Percentiles rank a stretch among this genome's conserved stretches.
These are phyloP conservation scores for Platanthera zijinensis DNA, from an alignment of 106 monocot species.

Conservation along the genomic window DNA sequence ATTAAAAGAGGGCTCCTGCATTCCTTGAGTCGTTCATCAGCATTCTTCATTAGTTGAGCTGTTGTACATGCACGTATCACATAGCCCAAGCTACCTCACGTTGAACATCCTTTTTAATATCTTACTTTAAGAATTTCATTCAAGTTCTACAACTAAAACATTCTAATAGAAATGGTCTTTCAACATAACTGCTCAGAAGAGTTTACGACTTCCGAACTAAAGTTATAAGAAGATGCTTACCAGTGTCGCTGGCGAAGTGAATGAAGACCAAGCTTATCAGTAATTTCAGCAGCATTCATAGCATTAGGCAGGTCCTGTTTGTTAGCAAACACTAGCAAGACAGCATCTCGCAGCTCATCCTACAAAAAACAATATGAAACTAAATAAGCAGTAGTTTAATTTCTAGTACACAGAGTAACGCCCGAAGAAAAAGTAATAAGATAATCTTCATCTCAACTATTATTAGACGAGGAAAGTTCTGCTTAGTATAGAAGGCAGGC, in stretches of 20 bases:
- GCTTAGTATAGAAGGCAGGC: no score
- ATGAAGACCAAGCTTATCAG: conserved; percentile 22
- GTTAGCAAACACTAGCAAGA: conserved; percentile 20
- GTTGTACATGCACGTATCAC: no score
- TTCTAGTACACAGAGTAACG: not conserved
- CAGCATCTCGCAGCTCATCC: conserved; percentile 24
- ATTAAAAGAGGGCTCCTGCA: no score
- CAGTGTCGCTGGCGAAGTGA: conserved; percentile 19
- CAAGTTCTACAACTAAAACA: not conserved
- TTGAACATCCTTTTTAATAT: no score
- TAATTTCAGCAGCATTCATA: conserved; percentile 24
- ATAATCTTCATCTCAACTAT: not conserved
- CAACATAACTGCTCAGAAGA: not conserved
- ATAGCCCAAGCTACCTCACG: no score
- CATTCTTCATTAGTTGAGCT: no score
- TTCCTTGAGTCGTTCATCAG: no score
- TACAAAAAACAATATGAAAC: not conserved
- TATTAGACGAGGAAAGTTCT: no score
- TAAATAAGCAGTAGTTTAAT: not conserved
- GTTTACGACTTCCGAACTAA: not conserved
- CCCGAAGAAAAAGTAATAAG: not conserved
- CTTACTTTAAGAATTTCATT: no score
- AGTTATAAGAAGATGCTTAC: not conserved
- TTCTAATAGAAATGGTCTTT: not conserved
- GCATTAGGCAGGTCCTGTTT: conserved; percentile 23